Evolutionary conservation across 192 early-diverging fungal species (phyloP).

Genomic region (Podila epigama): DNA sequence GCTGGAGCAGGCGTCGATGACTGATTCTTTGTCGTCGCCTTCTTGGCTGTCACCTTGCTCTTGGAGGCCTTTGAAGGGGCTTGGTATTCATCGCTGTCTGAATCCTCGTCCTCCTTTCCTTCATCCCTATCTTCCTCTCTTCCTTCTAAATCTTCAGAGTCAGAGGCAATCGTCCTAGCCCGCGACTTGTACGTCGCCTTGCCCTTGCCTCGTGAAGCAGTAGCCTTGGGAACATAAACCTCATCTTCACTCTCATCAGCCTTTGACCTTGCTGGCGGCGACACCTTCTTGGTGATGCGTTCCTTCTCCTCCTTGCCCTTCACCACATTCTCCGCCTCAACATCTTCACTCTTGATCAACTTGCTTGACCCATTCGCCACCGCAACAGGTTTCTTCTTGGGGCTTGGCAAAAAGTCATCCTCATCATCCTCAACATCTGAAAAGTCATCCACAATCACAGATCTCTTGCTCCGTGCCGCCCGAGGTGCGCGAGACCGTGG

Average conservation of each 20-base stretch:
- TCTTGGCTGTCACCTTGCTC: slow-evolving; percentile 23
- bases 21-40: too few relatives aligned
- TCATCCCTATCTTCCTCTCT: not conserved
- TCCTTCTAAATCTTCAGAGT: not conserved
- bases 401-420: slow-evolving; percentile 26
- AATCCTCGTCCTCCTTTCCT: slow-evolving; percentile 20
- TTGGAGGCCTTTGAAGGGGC: slow-evolving; percentile 5
- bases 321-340: too few relatives aligned
- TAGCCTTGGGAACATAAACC: slow-evolving; percentile 6
- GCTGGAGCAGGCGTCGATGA: not conserved
- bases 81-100: slow-evolving; percentile 10
- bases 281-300: not conserved
- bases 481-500: slow-evolving; percentile 26
- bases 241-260: slow-evolving; percentile 3
- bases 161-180: slow-evolving; percentile 16
- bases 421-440: slow-evolving; percentile 21
- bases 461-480: slow-evolving; percentile 30
- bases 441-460: slow-evolving; percentile 40
- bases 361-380: too few relatives aligned
- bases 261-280: not conserved
- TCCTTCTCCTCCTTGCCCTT: not conserved
- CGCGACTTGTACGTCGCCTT: slow-evolving; percentile 30
- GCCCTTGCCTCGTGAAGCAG: not conserved
- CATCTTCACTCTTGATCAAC: slow-evolving; percentile 21
- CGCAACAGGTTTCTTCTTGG: not conserved